Percentiles rank a stretch among this genome's conserved stretches.
Evolutionary conservation across 148 eudicot species (phyloP).

Genomic region (Polygonum maritimum): DNA sequence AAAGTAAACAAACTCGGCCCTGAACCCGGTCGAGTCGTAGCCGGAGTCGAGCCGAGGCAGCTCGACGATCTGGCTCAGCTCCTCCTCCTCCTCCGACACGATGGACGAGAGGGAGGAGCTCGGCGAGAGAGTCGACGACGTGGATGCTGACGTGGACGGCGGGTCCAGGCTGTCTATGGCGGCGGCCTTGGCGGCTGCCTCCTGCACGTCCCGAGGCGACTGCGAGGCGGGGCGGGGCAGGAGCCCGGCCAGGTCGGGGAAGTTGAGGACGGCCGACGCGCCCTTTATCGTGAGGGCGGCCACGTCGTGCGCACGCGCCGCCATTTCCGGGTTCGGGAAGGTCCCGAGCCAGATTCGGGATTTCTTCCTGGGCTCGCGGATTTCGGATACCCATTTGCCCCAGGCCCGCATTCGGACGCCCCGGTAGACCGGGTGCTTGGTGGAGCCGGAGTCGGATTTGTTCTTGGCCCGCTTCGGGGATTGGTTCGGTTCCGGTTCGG

Average conservation of each 20-base stretch:
- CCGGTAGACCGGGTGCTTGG: slow-evolving; percentile 52
- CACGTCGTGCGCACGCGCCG: slow-evolving; percentile 83
- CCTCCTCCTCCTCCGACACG: slow-evolving; percentile 45
- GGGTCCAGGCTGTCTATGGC: slow-evolving; percentile 50
- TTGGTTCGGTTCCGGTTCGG: background rate
- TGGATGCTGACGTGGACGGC: slow-evolving; percentile 17
- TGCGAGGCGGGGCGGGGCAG: slow-evolving; percentile 58
- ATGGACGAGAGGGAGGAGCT: slow-evolving; percentile 18
- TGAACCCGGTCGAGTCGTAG: slow-evolving; percentile 30
- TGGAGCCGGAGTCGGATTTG: slow-evolving; percentile 10
- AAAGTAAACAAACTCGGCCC: slow-evolving; percentile 33
- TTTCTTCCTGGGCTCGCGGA: slow-evolving; percentile 66
- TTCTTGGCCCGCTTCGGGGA: background rate
- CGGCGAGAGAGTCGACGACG: slow-evolving; percentile 2
- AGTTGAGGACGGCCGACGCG: slow-evolving; percentile 61
- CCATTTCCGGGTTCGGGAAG: slow-evolving; percentile 72
- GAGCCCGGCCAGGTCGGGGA: slow-evolving; percentile 50
- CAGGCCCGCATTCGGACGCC: slow-evolving; percentile 72
- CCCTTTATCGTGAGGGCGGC: slow-evolving; percentile 80
- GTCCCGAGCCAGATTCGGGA: slow-evolving; percentile 92
- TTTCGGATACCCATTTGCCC: slow-evolving; percentile 95
- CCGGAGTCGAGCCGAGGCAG: slow-evolving; percentile 51
- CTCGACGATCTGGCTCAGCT: slow-evolving; percentile 58
- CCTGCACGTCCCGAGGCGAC: slow-evolving; percentile 68
- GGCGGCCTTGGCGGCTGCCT: slow-evolving; percentile 77